A percentile compares a stretch with the other conserved stretches of the same genome.
phyloP scores from a whole-genome alignment of 2,329 filamentous ascomycete genomes.

The Cercospora brassicicola region DNA sequence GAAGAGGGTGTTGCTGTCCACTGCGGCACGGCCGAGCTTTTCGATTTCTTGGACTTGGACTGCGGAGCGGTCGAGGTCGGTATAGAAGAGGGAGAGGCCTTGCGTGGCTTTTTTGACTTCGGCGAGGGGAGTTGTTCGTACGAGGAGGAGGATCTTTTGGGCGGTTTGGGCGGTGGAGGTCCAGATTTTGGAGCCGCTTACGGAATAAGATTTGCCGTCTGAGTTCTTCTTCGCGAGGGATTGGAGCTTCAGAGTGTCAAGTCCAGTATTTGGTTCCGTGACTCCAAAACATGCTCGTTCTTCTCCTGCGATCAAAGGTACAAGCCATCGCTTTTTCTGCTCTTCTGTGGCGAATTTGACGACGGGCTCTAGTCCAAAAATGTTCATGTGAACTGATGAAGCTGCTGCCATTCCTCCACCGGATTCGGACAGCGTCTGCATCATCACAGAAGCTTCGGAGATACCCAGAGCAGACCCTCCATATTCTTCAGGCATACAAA shows the following conservation, averaged over 20 bases:
- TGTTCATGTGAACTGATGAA: constrained; percentile 51
- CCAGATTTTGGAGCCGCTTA: constrained; percentile 49
- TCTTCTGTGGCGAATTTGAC: constrained; percentile 48
- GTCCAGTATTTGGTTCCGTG: constrained; percentile 49
- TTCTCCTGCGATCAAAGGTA: constrained; percentile 44
- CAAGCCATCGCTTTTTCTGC: constrained; percentile 45
- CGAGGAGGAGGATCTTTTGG: constrained; percentile 48
- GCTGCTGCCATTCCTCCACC: constrained; percentile 48
- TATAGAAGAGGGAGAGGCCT: constrained; percentile 50
- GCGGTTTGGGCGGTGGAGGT: constrained; percentile 50
- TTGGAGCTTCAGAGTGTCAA: constrained; percentile 47
- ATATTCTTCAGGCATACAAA: constrained; percentile 47
- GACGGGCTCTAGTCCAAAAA: constrained; percentile 50
- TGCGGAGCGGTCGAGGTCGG: constrained; percentile 41
- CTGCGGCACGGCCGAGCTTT: constrained; percentile 49
- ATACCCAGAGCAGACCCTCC: constrained; percentile 47
- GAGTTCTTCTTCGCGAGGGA: constrained; percentile 37
- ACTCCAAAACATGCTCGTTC: constrained; percentile 65
- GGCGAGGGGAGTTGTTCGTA: constrained; percentile 46
- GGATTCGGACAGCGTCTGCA: constrained; percentile 51
- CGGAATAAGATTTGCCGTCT: constrained; percentile 41
- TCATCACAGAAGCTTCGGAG: constrained; percentile 49
- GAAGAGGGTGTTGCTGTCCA: constrained; percentile 49
- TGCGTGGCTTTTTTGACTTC: constrained; percentile 46
- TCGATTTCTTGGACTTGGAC: constrained; percentile 48